Base-by-base conservation (phyloP, 257 asterid genomes). In the Coffea eugenioides region DNA sequence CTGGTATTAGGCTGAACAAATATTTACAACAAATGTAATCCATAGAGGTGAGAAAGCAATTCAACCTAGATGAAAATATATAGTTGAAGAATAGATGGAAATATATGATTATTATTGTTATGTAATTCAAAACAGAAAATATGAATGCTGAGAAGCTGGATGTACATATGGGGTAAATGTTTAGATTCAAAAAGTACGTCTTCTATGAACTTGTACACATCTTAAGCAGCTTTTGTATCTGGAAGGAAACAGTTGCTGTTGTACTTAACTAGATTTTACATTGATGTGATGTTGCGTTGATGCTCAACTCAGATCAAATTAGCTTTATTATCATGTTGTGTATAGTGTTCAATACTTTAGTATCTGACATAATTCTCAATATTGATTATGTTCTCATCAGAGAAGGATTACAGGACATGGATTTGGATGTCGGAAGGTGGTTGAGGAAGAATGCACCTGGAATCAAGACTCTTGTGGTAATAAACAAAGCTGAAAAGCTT, bases 381-480 rank as follows among this genome's bases (percentile, higher is more conserved):
- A 16, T 41, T 77, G 34, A 71, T 67, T 57, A 18, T 84, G 27
- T 81, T 80, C 71, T 59, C 80, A 82, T 78, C 79, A 92, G 99
- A 86, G 97, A 91, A 85, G 99, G 99, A 79, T 81, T 95, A 77
- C 91, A 88, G 77, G 96, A 97, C 73, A 86, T 91, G 94, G 99
- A 93, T 88, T 82, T 91, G 90, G 98, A 95, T 91, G 99, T 95
- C 27, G 99, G 98, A 64, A 93, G 93, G 85, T 95, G 99, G 98
- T 81, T 95, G 87, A 91, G 99, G 86, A 93, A 90, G 89, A 89
- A 88, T 88, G 99, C 98, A 7, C 82, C 96, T 71, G 97, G 90
- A 75, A 80, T 95, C 77, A 90, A 88, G 86, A 90, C 89, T 74
- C 77, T 86, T 77, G 94, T 93, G 86, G 97, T 93, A 77, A 93